Evolutionary conservation across 352 stramenopile genomes (phyloP), one percentile per base, ranked within the genome.

Genomic region (Blastocystis sp.): DNA sequence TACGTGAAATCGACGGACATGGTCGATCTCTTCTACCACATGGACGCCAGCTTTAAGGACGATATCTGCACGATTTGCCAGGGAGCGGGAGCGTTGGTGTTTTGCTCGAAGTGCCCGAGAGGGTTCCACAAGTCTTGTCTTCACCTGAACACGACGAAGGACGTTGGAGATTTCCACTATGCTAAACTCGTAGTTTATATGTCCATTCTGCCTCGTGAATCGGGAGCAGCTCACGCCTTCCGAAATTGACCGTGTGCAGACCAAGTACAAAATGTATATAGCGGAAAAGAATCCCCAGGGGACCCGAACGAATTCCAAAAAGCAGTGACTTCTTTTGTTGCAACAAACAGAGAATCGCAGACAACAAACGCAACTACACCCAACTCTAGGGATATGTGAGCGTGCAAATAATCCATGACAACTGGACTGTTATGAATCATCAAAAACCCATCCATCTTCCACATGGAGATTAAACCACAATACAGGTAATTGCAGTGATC

Each of bases 21-120:
- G 21, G 71, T 81, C 10, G 71, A 81, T 28, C 60, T 81, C 48
- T 81, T 63, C 28, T 81, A 81, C 45, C 71, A 81, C 7, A 81
- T 81, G 71, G 71, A 81, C 45, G 57, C 57, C 4, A 81, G 71
- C 43, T 81, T 81, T 45, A 81, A 81, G 54, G 71, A 81, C 4
- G 71, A 81, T 64, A 66, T 81, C 1, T 81, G 71, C 43, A 81
- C 71, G 17, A 81, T 81, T 6, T 81, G 71, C 24, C 66, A 34
- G 19, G 43, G 43, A 43, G 28, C 52, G 28, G 71, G 71, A 17
- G 34, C 43, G 7, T 42, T 81, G 4, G 66, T 81, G 17, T 81
- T 81, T 38, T 81, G 71, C 28, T 81, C 71, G 10, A 64, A 65
- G 40, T 81, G 71, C 66, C 71, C 71, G 11, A 57, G 71, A 45